Evolutionary conservation across 768 basidiomycete species (phyloP).

Genomic region (Mycena epipterygia): DNA sequence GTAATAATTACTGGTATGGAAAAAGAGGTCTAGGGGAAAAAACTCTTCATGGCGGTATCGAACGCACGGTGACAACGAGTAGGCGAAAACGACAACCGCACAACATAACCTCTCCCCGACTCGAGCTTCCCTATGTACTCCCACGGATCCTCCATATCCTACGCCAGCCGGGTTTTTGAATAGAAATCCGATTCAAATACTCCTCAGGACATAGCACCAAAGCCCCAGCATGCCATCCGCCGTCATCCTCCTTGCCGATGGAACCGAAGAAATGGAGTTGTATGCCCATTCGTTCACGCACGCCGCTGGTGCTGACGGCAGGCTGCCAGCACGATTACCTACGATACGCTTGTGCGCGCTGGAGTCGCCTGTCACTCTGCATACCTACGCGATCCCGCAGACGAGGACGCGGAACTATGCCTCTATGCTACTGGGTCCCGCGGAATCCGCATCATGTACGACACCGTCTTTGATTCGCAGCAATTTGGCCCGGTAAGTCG

Average conservation of each 20-base stretch:
- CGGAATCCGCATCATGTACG: slow-evolving; percentile 80
- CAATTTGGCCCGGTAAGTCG: slow-evolving; percentile 62
- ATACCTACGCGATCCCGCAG: slow-evolving; percentile 59
- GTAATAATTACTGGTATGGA: too few relatives aligned
- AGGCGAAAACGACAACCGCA: too few relatives aligned
- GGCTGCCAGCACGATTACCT: slow-evolving; percentile 84
- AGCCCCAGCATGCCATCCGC: slow-evolving; percentile 68
- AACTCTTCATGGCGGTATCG: too few relatives aligned
- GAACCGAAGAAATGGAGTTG: slow-evolving; percentile 95
- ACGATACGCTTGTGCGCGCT: slow-evolving; percentile 86
- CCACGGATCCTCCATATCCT: too few relatives aligned
- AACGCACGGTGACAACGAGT: too few relatives aligned
- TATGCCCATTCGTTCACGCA: slow-evolving; percentile 54
- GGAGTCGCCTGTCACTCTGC: slow-evolving; percentile 78
- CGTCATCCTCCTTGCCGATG: slow-evolving; percentile 81
- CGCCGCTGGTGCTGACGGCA: too few relatives aligned
- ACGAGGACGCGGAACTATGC: slow-evolving; percentile 45
- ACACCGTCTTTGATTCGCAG: slow-evolving; percentile 63
- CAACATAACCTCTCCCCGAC: too few relatives aligned
- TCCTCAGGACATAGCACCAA: too few relatives aligned
- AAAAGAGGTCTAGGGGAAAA: too few relatives aligned
- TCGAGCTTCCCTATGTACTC: too few relatives aligned
- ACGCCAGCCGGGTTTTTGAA: too few relatives aligned
- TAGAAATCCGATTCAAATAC: too few relatives aligned
- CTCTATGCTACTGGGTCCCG: slow-evolving; percentile 75